These are phyloP conservation scores for Picea glauca DNA, from an alignment of 75 land plant genomes.

Conservation along the genomic window DNA sequence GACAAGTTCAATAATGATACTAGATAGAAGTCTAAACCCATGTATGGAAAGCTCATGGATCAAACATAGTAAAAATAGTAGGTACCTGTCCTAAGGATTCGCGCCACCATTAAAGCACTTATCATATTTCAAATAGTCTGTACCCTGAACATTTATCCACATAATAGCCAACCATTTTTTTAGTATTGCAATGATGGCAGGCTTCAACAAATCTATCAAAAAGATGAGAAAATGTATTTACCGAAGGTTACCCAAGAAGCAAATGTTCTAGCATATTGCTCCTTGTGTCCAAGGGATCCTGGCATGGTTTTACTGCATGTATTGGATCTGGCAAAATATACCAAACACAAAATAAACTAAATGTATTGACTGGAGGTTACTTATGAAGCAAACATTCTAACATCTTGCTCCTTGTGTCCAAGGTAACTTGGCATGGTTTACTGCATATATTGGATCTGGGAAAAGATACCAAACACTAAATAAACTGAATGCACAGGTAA, in stretches of 20 bases:
- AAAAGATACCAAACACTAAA: background rate
- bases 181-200: background rate
- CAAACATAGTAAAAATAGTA: background rate
- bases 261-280: no score
- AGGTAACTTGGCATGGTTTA: constrained; percentile 78
- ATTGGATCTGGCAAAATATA: no score
- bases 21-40: background rate
- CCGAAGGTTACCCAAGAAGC: no score
- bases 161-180: background rate
- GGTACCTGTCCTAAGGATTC: constrained; percentile 20
- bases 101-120: constrained; percentile 23
- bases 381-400: constrained; percentile 22
- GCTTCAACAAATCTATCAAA: background rate
- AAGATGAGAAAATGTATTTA: background rate
- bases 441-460: constrained; percentile 47
- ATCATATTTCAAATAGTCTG: constrained; percentile 44
- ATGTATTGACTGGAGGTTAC: constrained; percentile 23
- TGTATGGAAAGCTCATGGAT: background rate
- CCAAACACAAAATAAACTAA: no score
- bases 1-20: background rate
- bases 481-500: no score
- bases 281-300: background rate
- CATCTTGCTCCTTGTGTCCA: constrained; percentile 39
- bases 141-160: constrained; percentile 9
- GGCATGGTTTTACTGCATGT: no score